phyloP scores from a whole-genome alignment of 1,284 basidiomycete genomes.

The Chondrostereum purpureum region DNA sequence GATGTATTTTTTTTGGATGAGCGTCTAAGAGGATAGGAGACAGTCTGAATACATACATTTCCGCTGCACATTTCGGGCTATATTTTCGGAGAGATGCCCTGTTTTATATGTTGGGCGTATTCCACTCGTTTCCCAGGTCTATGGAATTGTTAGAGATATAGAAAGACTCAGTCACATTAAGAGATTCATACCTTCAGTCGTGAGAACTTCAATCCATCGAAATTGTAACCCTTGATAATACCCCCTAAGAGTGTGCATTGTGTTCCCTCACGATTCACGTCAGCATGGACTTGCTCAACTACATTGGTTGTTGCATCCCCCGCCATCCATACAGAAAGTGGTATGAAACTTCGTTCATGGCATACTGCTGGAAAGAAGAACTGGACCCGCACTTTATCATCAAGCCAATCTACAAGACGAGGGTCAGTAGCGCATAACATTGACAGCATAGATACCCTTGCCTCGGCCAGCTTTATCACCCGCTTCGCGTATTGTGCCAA shows the following conservation, averaged over 20 bases:
- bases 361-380: constrained; percentile 14
- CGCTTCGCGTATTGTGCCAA: constrained; percentile 4
- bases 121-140: constrained; percentile 9
- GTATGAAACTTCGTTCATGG: constrained; percentile 15
- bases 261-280: constrained; percentile 13
- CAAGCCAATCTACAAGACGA: constrained; percentile 11
- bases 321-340: constrained; percentile 10
- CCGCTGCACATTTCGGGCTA: constrained; percentile 11
- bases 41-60: too few species aligned
- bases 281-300: constrained; percentile 10
- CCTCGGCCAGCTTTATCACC: constrained; percentile 11
- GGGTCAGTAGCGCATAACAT: background rate
- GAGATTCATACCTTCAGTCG: constrained; percentile 4
- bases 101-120: constrained; percentile 13
- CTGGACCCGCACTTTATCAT: constrained; percentile 9
- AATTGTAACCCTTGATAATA: constrained; percentile 7
- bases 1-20: too few species aligned
- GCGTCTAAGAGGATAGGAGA: too few species aligned
- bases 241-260: constrained; percentile 12
- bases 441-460: background rate
- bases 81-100: constrained; percentile 12
- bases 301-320: constrained; percentile 8
- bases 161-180: background rate
- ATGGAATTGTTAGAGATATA: background rate
- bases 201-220: constrained; percentile 11